A percentile compares a stretch with the other conserved stretches of the same genome.
These are phyloP conservation scores for Immersiella caudata DNA, from an alignment of 495 filamentous ascomycete species.

Conservation along the genomic window DNA sequence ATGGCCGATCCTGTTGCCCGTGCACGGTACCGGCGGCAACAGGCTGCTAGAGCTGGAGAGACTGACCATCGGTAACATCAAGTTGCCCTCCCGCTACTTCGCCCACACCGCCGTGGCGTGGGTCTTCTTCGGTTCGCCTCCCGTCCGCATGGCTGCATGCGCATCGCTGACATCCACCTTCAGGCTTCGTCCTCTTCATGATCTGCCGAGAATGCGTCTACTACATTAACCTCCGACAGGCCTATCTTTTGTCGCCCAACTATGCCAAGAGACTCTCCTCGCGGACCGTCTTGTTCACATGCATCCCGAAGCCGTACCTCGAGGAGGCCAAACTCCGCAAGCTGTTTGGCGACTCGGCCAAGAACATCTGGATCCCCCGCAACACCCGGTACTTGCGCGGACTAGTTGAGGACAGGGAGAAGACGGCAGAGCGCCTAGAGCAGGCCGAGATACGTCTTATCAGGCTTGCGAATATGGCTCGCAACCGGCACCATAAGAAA, in stretches of 20 bases:
- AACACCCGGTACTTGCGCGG: conserved; percentile 59
- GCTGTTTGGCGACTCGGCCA: conserved; percentile 62
- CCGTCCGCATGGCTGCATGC: neutral
- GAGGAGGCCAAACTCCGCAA: conserved; percentile 59
- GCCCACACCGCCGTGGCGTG: conserved; percentile 62
- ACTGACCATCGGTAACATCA: conserved; percentile 70
- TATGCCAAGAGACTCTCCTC: conserved; percentile 68
- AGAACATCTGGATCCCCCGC: conserved; percentile 64
- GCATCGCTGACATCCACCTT: neutral
- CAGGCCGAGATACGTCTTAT: conserved; percentile 68
- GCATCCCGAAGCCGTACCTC: conserved; percentile 62
- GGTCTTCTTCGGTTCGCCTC: conserved; percentile 66
- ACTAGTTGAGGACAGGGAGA: conserved; percentile 62
- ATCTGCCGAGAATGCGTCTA: conserved; percentile 69
- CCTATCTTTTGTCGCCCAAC: conserved; percentile 70
- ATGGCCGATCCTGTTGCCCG: conserved; percentile 76
- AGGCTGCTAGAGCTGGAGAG: conserved; percentile 61
- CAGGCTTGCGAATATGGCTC: conserved; percentile 58
- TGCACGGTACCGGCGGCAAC: conserved; percentile 72
- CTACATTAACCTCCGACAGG: conserved; percentile 70
- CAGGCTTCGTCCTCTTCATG: conserved; percentile 67
- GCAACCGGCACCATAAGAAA: conserved; percentile 50
- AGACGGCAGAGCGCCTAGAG: conserved; percentile 62
- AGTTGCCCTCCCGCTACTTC: conserved; percentile 55
- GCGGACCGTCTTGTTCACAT: conserved; percentile 70